These are phyloP conservation scores for Populus pruinosa DNA, from an alignment of 345 rosid genomes.

Conservation along the genomic window DNA sequence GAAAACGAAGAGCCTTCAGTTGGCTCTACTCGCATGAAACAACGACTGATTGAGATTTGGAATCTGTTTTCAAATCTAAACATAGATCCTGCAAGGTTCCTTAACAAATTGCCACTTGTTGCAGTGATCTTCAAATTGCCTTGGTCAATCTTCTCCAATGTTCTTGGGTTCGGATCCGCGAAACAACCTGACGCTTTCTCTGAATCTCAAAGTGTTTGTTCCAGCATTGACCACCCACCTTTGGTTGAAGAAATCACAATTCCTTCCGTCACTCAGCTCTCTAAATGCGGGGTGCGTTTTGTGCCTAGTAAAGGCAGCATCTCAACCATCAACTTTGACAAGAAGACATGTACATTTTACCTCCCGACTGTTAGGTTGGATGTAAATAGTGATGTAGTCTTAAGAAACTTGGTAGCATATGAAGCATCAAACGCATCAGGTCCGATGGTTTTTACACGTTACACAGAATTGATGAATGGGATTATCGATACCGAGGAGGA, in stretches of 20 bases:
- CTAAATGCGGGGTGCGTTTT: not conserved
- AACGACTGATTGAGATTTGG: no score
- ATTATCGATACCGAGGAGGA: not conserved
- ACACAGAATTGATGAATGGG: not conserved
- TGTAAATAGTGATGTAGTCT: not conserved
- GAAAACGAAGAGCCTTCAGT: no score
- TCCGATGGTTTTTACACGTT: not conserved
- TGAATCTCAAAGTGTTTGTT: not conserved
- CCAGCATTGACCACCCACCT: not conserved
- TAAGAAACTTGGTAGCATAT: not conserved
- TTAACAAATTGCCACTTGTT: not conserved
- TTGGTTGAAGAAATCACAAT: not conserved
- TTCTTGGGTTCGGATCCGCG: conserved; percentile 43
- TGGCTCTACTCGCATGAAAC: no score
- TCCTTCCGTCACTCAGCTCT: not conserved
- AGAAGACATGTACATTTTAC: not conserved
- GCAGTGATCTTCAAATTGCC: conserved; percentile 39
- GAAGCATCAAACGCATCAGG: not conserved
- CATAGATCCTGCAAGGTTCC: no score
- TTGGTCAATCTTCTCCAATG: conserved; percentile 39
- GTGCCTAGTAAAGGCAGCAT: not conserved
- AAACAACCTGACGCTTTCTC: conserved; percentile 28
- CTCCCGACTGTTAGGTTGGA: not conserved
- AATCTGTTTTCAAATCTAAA: no score
- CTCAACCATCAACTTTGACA: not conserved